A percentile compares a stretch with the other conserved stretches of the same genome.
Conservation (phyloP, 2,329 filamentous ascomycete genomes). For the Teratosphaeria pseudoeucalypti region DNA sequence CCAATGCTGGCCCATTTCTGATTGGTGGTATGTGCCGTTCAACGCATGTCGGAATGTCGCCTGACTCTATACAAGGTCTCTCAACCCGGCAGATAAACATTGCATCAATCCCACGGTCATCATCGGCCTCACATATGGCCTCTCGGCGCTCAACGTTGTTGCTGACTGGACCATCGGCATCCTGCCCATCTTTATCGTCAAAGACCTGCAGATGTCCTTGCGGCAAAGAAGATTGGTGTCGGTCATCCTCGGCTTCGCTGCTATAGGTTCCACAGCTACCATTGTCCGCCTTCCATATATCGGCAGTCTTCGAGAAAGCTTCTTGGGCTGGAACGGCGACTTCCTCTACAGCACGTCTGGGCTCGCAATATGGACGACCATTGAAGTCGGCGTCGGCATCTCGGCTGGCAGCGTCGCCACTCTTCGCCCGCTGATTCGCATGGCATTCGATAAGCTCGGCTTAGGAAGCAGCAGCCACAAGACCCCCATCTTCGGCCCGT, state of each 20-base stretch:
- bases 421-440: slow-evolving; percentile 37
- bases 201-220: slow-evolving; percentile 30
- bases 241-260: slow-evolving; percentile 30
- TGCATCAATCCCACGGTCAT: slow-evolving; percentile 38
- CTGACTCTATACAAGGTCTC: slow-evolving; percentile 8
- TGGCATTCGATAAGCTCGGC: slow-evolving; percentile 9
- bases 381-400: slow-evolving; percentile 25
- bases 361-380: slow-evolving; percentile 24
- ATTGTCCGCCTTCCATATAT: slow-evolving; percentile 37
- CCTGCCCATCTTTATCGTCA: slow-evolving; percentile 32
- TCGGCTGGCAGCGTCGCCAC: slow-evolving; percentile 39
- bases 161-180: slow-evolving; percentile 34
- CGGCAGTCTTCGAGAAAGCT: slow-evolving; percentile 26
- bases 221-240: slow-evolving; percentile 29
- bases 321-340: slow-evolving; percentile 26
- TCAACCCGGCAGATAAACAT: slow-evolving; percentile 27
- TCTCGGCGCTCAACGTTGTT: slow-evolving; percentile 28
- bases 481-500: slow-evolving; percentile 1
- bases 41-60: too few relatives aligned
- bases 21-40: slow-evolving; percentile 35
- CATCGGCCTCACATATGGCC: slow-evolving; percentile 29
- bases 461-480: not conserved
- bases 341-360: slow-evolving; percentile 35
- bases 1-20: slow-evolving; percentile 43
- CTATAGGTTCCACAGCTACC: slow-evolving; percentile 42